Evolutionary conservation across 495 filamentous ascomycete species (phyloP).

Genomic region (Daldinia bambusicola): DNA sequence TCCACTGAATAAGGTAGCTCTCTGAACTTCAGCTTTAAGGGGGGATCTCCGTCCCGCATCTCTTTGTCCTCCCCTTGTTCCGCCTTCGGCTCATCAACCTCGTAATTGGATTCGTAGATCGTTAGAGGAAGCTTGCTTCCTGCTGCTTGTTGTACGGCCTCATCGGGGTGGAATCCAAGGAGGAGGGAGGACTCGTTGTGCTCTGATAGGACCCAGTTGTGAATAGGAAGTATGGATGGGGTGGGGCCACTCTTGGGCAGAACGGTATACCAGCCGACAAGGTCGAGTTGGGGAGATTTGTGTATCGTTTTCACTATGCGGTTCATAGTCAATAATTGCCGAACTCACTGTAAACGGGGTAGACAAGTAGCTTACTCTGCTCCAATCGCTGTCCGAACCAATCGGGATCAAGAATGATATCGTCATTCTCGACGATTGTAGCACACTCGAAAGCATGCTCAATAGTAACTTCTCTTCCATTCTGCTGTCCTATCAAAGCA

Average conservation of each 20-base stretch:
- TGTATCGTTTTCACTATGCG: conserved; percentile 85
- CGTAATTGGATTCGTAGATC: conserved; percentile 87
- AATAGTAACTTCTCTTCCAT: conserved; percentile 88
- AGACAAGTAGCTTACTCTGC: conserved; percentile 71
- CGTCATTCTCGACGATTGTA: conserved; percentile 57
- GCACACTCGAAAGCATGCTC: conserved; percentile 92
- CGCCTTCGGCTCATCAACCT: conserved; percentile 64
- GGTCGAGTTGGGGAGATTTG: conserved; percentile 80
- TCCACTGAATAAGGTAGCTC: conserved; percentile 88
- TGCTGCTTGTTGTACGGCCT: conserved; percentile 62
- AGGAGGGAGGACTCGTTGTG: conserved; percentile 90
- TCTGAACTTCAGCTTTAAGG: conserved; percentile 75
- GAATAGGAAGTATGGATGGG: conserved; percentile 73
- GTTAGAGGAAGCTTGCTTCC: conserved; percentile 88
- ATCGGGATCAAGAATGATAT: conserved; percentile 65
- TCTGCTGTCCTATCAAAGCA: conserved; percentile 87
- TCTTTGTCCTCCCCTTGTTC: conserved; percentile 69
- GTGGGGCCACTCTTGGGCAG: conserved; percentile 77
- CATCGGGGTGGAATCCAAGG: conserved; percentile 80
- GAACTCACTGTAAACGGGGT: not conserved
- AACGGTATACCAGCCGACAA: conserved; percentile 96
- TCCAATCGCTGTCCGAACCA: conserved; percentile 86
- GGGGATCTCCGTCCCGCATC: conserved; percentile 77
- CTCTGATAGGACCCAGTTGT: conserved; percentile 74
- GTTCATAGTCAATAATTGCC: conserved; percentile 19